Base-by-base conservation (phyloP, 2,329 filamentous ascomycete genomes). In the Kalaharituber pfeilii region DNA sequence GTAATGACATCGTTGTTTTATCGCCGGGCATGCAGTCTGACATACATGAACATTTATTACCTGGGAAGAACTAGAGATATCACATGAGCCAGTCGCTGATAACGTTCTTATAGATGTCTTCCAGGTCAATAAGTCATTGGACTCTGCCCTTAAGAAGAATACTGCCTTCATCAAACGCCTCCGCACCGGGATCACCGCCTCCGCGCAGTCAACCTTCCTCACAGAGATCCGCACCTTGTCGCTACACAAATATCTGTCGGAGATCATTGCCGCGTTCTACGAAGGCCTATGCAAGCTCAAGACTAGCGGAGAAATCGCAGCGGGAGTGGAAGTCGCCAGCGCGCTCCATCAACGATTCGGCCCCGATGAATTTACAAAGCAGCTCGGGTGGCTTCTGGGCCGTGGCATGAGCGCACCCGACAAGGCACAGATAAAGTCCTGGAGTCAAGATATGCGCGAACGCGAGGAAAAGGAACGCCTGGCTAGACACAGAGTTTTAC, bases 101-200 rank as follows among this genome's bases (percentile, higher is more conserved):
- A n/a, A n/a, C n/a, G n/a, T n/a, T n/a, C n/a, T n/a, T 47, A 29
- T 62, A 93, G 87, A 85, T 72, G 72, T 93, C 59, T 86, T 93
- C 65, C 70, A 78, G 53, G 80, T 91, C 62, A 81, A 79, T 68
- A 77, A 78, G 66, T 83, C 84, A 27, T 81, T 96, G 65, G 89
- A 96, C 69, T 94, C 89, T 52, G 91, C 88, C 51, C 75, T 96
- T 68, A 95, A 94, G 72, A 96, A 95, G 74, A 96, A 96, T 65
- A 96, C 89, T 3, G 87, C 88, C 61, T 95, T 96, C 69, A 96
- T 96, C 67, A 95, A 94, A 71, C 86, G 89, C 65, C 75, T 96
- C 54, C 85, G 89, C 63, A 95, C 89, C 56, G 85, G 86, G 57
- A 81, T 96, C 59, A 88, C 84, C 59, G 72, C 85, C 50, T 75